Conservation (phyloP, 495 filamentous ascomycete species). For the Tuber magnatum region DNA sequence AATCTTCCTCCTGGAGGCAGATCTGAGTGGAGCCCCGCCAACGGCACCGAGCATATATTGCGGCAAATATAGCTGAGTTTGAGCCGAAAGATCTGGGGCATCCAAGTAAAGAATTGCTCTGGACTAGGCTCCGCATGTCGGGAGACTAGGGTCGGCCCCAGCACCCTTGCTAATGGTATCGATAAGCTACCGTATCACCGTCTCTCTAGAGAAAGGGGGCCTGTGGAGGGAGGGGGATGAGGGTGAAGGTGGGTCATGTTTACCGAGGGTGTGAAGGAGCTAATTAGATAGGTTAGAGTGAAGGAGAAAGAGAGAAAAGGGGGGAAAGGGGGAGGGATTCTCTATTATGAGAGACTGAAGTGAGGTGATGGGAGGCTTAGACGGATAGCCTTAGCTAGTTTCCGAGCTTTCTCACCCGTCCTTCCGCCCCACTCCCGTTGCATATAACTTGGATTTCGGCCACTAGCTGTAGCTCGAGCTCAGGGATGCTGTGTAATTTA, state of each 20-base stretch:
- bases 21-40: background rate
- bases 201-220: background rate
- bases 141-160: background rate
- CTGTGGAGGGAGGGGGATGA: background rate
- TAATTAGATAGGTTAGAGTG: background rate
- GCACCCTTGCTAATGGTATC: background rate
- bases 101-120: background rate
- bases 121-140: background rate
- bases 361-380: background rate
- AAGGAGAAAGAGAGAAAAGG: background rate
- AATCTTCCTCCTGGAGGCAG: background rate
- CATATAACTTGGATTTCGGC: background rate
- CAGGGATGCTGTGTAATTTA: background rate
- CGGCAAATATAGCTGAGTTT: background rate
- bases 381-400: background rate
- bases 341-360: background rate
- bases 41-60: background rate
- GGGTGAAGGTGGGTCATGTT: background rate
- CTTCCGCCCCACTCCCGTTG: background rate
- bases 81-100: background rate
- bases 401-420: background rate
- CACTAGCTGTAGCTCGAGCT: background rate
- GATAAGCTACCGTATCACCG: background rate
- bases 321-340: background rate
- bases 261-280: background rate